Percentiles rank a stretch among this genome's conserved stretches.
Conservation (phyloP, 1,284 basidiomycete genomes). For the Ustilago shanxiensis region DNA sequence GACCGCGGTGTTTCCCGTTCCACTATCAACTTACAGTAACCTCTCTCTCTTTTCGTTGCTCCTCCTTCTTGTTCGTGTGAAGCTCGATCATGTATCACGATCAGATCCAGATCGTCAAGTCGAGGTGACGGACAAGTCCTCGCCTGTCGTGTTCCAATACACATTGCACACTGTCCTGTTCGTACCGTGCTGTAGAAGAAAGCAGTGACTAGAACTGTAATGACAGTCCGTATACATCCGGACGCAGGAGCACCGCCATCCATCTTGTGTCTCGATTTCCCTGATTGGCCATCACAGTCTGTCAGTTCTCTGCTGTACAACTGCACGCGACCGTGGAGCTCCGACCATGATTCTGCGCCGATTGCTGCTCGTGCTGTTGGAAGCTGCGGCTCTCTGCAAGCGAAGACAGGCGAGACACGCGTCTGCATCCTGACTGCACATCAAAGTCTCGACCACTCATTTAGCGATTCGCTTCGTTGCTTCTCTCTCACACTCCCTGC, state of each 20-base stretch:
- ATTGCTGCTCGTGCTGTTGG: not conserved
- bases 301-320: not conserved
- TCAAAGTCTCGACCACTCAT: constrained; percentile 8
- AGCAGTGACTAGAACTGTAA: too few relatives aligned
- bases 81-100: not conserved
- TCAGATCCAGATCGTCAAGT: not conserved
- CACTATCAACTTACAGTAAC: too few relatives aligned
- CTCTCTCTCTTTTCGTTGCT: too few relatives aligned
- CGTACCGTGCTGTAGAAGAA: too few relatives aligned
- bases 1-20: not conserved
- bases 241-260: not conserved
- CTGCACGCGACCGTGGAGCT: constrained; percentile 17
- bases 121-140: too few relatives aligned
- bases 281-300: not conserved
- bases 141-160: too few relatives aligned
- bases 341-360: not conserved
- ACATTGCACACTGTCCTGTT: too few relatives aligned
- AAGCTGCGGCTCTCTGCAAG: constrained; percentile 9
- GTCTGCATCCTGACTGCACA: constrained; percentile 9
- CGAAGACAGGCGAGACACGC: constrained; percentile 27
- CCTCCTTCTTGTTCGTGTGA: not conserved
- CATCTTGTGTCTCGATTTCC: too few relatives aligned
- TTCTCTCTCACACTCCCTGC: not conserved
- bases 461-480: not conserved
- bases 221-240: not conserved